These are phyloP conservation scores for Thielaviopsis musarum DNA, from an alignment of 2,329 filamentous ascomycete genomes.

Conservation along the genomic window DNA sequence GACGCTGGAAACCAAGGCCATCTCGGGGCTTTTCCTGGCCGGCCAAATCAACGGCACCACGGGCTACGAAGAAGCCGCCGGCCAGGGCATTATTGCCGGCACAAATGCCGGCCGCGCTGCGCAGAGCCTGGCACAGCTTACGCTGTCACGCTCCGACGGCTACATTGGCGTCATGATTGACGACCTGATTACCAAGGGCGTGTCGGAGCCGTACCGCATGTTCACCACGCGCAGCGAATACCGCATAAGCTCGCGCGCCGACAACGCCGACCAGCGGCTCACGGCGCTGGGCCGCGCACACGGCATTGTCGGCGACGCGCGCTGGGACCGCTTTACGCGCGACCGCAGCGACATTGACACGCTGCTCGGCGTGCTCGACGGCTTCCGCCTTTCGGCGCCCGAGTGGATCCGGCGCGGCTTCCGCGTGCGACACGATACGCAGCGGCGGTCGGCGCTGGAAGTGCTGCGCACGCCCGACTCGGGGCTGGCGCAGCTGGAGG, in stretches of 20 bases:
- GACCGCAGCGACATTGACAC: slow-evolving; percentile 50
- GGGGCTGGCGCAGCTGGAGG: slow-evolving; percentile 38
- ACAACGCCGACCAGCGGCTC: slow-evolving; percentile 82
- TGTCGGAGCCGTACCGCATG: slow-evolving; percentile 95
- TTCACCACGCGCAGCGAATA: slow-evolving; percentile 95
- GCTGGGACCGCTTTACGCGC: slow-evolving; percentile 56
- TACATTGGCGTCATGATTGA: slow-evolving; percentile 99
- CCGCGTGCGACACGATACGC: slow-evolving; percentile 46
- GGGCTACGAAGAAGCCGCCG: slow-evolving; percentile 92
- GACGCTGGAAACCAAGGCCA: slow-evolving; percentile 89
- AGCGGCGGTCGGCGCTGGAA: slow-evolving; percentile 57
- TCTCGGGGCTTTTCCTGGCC: slow-evolving; percentile 74
- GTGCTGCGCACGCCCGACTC: slow-evolving; percentile 53
- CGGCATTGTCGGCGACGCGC: slow-evolving; percentile 60
- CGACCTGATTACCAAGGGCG: slow-evolving; percentile 89
- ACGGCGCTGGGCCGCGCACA: slow-evolving; percentile 60
- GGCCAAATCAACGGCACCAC: slow-evolving; percentile 98
- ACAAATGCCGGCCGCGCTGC: slow-evolving; percentile 84
- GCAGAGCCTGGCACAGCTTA: slow-evolving; percentile 44
- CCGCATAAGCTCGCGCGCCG: slow-evolving; percentile 76
- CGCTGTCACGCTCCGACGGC: slow-evolving; percentile 65
- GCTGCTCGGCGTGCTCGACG: slow-evolving; percentile 43
- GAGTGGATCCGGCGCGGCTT: slow-evolving; percentile 59
- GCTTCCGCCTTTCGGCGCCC: slow-evolving; percentile 38
- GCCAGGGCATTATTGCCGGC: slow-evolving; percentile 80